Evolutionary conservation across 1,139 yeast genomes (phyloP).

Genomic region (Diutina catenulata): DNA sequence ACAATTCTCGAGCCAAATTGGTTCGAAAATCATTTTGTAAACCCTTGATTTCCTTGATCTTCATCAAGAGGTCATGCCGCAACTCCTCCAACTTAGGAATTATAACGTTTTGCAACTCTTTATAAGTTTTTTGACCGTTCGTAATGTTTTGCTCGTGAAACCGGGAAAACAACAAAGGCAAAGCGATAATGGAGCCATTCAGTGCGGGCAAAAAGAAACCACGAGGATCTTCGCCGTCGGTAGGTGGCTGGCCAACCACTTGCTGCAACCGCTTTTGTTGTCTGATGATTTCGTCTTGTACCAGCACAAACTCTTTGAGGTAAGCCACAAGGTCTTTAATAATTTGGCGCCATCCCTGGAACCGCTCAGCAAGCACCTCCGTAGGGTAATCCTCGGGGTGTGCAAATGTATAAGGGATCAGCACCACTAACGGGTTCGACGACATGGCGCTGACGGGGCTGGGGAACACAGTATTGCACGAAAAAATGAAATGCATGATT

Average conservation of each 20-base stretch:
- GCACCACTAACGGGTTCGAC: slow-evolving; percentile 10
- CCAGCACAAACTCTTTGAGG: slow-evolving; percentile 67
- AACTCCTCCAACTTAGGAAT: slow-evolving; percentile 82
- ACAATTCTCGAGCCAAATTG: slow-evolving; percentile 55
- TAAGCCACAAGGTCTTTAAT: slow-evolving; percentile 66
- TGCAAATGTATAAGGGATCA: slow-evolving; percentile 10
- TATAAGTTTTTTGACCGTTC: slow-evolving; percentile 53
- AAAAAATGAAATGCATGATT: no score
- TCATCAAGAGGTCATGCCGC: slow-evolving; percentile 67
- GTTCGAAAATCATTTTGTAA: slow-evolving; percentile 77
- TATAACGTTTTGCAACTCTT: slow-evolving; percentile 55
- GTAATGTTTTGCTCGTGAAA: slow-evolving; percentile 67
- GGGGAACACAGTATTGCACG: no score
- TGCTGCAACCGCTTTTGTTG: slow-evolving; percentile 76
- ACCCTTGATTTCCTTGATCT: slow-evolving; percentile 78
- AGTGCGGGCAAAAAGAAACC: slow-evolving; percentile 62
- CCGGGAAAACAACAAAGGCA: slow-evolving; percentile 62
- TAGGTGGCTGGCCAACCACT: slow-evolving; percentile 49
- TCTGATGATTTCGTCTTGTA: slow-evolving; percentile 78
- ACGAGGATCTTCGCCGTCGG: slow-evolving; percentile 11
- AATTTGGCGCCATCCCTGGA: slow-evolving; percentile 77
- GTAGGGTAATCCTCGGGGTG: slow-evolving; percentile 43
- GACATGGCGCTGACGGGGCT: no score
- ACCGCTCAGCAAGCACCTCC: slow-evolving; percentile 72
- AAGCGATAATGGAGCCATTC: slow-evolving; percentile 70